Conservation (phyloP, 331 rosid genomes). For the Erythrophleum ivorense region DNA sequence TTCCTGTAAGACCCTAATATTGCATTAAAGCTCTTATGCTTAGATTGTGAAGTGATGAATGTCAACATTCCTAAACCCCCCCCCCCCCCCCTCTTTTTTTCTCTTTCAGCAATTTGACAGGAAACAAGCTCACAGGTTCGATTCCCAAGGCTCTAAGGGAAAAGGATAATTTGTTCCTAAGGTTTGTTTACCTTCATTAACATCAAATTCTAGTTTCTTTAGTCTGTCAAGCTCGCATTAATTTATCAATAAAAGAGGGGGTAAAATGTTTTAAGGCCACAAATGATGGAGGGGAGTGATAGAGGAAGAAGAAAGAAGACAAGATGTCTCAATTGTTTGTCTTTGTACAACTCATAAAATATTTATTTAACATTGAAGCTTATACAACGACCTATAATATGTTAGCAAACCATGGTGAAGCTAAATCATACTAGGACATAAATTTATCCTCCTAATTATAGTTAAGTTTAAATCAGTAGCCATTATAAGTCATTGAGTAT, state of each 20-base stretch:
- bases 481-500: not conserved
- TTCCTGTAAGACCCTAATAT: not conserved
- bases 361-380: too few relatives aligned
- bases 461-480: not conserved
- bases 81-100: too few relatives aligned
- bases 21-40: not conserved
- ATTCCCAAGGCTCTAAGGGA: conserved; percentile 17
- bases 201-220: not conserved
- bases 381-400: too few relatives aligned
- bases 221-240: not conserved
- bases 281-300: too few relatives aligned
- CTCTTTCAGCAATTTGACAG: not conserved
- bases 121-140: conserved; percentile 12
- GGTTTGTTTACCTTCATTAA: not conserved
- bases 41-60: not conserved
- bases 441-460: not conserved
- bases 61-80: not conserved
- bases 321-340: too few relatives aligned
- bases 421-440: not conserved
- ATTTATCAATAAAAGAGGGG: too few relatives aligned
- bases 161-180: not conserved
- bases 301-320: too few relatives aligned
- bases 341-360: too few relatives aligned
- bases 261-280: too few relatives aligned
- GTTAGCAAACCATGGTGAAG: not conserved